phyloP scores from a whole-genome alignment of 768 basidiomycete genomes.

The Serendipita vermifera region DNA sequence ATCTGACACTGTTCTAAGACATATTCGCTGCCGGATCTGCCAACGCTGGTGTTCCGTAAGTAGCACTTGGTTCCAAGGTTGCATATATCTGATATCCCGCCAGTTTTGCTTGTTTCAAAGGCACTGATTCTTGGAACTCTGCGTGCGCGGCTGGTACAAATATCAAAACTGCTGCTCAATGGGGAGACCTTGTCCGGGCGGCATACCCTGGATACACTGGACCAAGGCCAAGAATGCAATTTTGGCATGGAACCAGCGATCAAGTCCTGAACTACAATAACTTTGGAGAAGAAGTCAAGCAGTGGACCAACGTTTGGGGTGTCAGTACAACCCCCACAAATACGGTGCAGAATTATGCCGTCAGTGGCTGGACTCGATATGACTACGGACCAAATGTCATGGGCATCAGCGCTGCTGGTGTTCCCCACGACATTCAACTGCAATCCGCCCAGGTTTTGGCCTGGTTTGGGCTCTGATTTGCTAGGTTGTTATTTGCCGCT shows the following conservation, averaged over 20 bases:
- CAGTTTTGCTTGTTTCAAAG: neutral
- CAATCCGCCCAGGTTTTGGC: neutral
- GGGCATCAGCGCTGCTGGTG: neutral
- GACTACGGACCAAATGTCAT: conserved; percentile 7
- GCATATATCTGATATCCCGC: no score
- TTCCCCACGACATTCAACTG: neutral
- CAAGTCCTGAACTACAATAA: conserved; percentile 6
- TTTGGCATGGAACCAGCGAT: conserved; percentile 8
- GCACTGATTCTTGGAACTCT: conserved; percentile 2
- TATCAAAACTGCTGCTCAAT: neutral
- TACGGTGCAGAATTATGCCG: neutral
- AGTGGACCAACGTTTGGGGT: conserved; percentile 6
- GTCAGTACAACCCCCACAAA: conserved; percentile 4
- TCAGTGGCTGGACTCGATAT: conserved; percentile 1
- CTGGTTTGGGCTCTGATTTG: neutral
- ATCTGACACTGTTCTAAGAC: neutral
- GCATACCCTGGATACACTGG: conserved; percentile 10
- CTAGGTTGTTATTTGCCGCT: no score
- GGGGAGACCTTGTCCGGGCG: conserved; percentile 1
- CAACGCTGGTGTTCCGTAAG: conserved; percentile 3
- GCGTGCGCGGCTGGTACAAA: neutral
- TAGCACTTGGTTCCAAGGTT: neutral
- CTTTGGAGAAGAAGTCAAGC: conserved; percentile 4
- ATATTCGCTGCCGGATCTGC: conserved; percentile 8
- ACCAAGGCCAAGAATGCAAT: neutral